Evolutionary conservation across 495 filamentous ascomycete genomes (phyloP).

Genomic region (Annulohypoxylon nitens): DNA sequence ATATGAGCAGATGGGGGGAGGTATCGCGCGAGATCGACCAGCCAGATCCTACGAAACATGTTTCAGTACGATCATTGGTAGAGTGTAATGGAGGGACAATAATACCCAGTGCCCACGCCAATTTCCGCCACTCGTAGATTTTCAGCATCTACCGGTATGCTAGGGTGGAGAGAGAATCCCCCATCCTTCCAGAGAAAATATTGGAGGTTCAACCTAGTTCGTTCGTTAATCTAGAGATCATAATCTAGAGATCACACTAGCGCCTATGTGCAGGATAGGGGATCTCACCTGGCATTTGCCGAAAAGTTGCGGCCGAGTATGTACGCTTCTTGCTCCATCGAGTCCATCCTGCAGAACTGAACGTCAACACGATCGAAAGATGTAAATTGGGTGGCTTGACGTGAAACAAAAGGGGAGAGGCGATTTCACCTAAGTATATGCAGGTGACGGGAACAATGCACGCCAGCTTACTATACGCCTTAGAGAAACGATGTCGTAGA

Average conservation of each 20-base stretch:
- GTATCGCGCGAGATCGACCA: conserved; percentile 23
- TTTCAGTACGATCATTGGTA: conserved; percentile 9
- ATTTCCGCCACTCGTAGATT: conserved; percentile 24
- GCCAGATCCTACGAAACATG: conserved; percentile 19
- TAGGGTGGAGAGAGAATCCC: conserved; percentile 16
- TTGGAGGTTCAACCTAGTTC: conserved; percentile 23
- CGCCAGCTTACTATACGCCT: conserved; percentile 9
- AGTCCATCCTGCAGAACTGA: conserved; percentile 6
- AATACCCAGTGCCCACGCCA: conserved; percentile 22
- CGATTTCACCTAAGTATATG: background rate
- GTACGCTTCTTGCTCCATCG: conserved; percentile 18
- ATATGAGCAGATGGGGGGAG: conserved; percentile 19
- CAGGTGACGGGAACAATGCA: background rate
- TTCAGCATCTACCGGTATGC: conserved; percentile 3
- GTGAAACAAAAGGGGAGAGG: background rate
- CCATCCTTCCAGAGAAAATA: conserved; percentile 29
- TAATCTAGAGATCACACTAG: conserved; percentile 1
- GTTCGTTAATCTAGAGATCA: conserved; percentile 4
- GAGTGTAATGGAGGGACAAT: background rate
- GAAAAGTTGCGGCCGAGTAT: conserved; percentile 15
- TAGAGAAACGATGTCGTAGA: background rate
- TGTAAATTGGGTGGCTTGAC: conserved; percentile 1
- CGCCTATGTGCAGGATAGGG: background rate
- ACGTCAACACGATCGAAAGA: background rate
- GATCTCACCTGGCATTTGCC: conserved; percentile 16